Evolutionary conservation across 192 early-diverging fungal species (phyloP), one percentile per base, ranked within the genome.

Genomic region (Umbelopsis isabellina): DNA sequence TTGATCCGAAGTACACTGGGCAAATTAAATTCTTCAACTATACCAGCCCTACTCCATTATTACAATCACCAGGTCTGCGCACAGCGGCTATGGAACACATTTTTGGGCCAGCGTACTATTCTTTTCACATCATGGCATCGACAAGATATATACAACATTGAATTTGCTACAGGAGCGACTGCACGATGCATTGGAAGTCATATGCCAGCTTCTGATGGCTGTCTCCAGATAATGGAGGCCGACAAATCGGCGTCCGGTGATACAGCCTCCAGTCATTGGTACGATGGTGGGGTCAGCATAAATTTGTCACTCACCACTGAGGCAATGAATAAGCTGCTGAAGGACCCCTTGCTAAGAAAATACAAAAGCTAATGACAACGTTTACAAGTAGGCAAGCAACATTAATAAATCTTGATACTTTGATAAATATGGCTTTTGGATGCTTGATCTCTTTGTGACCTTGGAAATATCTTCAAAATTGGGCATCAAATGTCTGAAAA

Each of bases 171-270:
- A 8, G 46, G 46, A 15, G 2, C 11, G 20, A 15, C 3, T 2
- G 37, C 44, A 15, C 37, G 65, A 8, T 66, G 21, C 35, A 44
- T 66, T 46, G 35, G 45, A 23, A 20, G 45, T 1, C 45, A 23
- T 35, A 66, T 66, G 65, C 41, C 65, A 3, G 21, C 6, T 11
- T 6, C 45, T 11, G 65, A 66, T 18, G 65, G 65, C 22, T 18
- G 15, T 66, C 9, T 66, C 15, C 65, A 66, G 5, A 66, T 66
- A 22, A 66, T 66, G 65, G 65, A 66, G 20, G 65, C 65, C 2
- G 44, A 48, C 5, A 44, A 22, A 10, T 7, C 45, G 4, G 7
- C 12, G 11, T 37, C 20, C 8, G 0, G 15, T 15, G 21, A 66
- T 3, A 1, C 3, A 46, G 21, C 65, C 1, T 18, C 45, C 3